A percentile compares a stretch with the other conserved stretches of the same genome.
Conservation (phyloP, 441 rosid genomes). For the Pelargonium myrrhifolium region DNA sequence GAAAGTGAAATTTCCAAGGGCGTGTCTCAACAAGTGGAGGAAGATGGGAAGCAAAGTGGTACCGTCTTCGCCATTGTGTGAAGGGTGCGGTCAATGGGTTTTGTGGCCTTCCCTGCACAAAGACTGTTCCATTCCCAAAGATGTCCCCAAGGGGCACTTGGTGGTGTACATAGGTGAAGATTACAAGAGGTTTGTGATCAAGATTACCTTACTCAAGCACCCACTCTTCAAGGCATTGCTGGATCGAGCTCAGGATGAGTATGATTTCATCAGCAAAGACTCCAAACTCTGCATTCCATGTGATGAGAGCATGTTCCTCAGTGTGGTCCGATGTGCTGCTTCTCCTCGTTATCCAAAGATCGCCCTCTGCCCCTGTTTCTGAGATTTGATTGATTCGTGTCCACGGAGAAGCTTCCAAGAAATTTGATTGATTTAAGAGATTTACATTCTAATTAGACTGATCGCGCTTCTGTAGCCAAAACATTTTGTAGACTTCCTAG, state of each 20-base stretch:
- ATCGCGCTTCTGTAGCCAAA: constrained; percentile 27
- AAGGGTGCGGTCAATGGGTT: constrained; percentile 40
- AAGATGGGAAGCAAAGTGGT: constrained; percentile 39
- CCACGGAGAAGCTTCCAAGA: constrained; percentile 10
- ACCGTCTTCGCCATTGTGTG: constrained; percentile 40
- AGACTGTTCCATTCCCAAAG: constrained; percentile 52
- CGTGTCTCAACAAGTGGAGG: constrained; percentile 49
- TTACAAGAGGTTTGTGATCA: constrained; percentile 61
- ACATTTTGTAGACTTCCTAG: constrained; percentile 25
- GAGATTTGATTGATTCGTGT: constrained; percentile 1
- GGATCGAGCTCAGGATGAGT: constrained; percentile 68
- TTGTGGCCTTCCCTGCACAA: constrained; percentile 41
- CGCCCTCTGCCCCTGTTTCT: constrained; percentile 25
- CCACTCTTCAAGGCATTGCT: constrained; percentile 75
- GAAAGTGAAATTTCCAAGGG: constrained; percentile 37
- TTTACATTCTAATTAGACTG: constrained; percentile 17
- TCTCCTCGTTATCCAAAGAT: constrained; percentile 33
- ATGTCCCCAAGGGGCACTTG: constrained; percentile 85
- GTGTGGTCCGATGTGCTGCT: constrained; percentile 53
- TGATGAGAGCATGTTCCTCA: constrained; percentile 60
- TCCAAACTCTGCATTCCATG: constrained; percentile 84
- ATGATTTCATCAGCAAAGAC: constrained; percentile 44
- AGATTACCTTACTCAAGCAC: constrained; percentile 54
- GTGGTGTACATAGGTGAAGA: constrained; percentile 81
- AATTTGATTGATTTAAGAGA: constrained; percentile 26